Base-by-base conservation (phyloP, 495 filamentous ascomycete genomes). In the Penicillium argentinense region DNA sequence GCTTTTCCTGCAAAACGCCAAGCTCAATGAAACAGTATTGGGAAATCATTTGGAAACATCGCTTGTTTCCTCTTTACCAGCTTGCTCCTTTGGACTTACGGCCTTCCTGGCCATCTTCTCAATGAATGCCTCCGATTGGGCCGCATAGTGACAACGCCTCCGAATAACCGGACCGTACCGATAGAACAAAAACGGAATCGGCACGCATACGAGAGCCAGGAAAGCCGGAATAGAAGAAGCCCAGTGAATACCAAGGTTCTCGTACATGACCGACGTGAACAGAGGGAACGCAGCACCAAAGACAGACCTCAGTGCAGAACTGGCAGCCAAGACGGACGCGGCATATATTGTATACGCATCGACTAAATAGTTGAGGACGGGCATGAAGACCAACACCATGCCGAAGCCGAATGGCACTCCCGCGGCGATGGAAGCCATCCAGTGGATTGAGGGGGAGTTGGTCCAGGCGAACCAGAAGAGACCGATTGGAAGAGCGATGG, bases 231-330 rank as follows among this genome's bases (percentile, higher is more conserved):
- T 23, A 21, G 47, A 87, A 47, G 7, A 88, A 64, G 82, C 85
- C 85, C 84, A 87, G 64, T 87, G 82, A 42, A 82, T 78, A 47
- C 85, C 85, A 0, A 89, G 73, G 47, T 76, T 69, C 3, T 63
- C 27, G 63, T 84, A 88, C 80, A 88, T 83, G 33, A 77, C 54
- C 0, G 74, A 75, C 0, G 85, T 88, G 64, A 89, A 88, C 0
- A 89, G 69, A 0, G 86, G 86, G 62, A 90, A 88, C 0, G 74
- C 80, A n/a, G 82, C 80, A 24, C 86, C 85, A 52, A 88, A 86
- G 5, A 67, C 3, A 1, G 69, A 74, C 16, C 76, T 65, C 17
- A 87, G 60, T 1, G 86, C 73, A 13, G 78, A 66, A 54, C 83
- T 87, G 11, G 84, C 82, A 2, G 85, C 85, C 5, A 89, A 66